Evolutionary conservation across 495 filamentous ascomycete genomes (phyloP).

Genomic region (Cairneyella variabilis): DNA sequence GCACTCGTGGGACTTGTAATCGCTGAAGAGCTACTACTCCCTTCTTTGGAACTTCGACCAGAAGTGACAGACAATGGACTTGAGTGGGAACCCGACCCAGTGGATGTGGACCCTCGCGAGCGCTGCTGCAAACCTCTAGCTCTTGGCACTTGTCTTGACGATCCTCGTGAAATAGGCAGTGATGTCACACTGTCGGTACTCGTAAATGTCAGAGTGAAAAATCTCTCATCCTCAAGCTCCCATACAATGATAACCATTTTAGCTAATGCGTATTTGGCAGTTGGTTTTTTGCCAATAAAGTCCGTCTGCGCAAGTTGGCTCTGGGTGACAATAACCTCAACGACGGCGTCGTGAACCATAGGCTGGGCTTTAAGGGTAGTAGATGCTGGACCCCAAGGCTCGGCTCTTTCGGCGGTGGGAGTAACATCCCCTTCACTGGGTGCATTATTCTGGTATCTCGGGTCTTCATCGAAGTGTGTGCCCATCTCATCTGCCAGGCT

Average conservation of each 20-base stretch:
- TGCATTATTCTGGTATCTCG: background rate
- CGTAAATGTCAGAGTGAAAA: slow-evolving; percentile 65
- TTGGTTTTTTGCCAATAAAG: background rate
- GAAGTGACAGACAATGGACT: slow-evolving; percentile 43
- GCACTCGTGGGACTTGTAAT: slow-evolving; percentile 37
- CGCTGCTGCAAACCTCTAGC: slow-evolving; percentile 20
- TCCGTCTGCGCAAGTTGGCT: slow-evolving; percentile 14
- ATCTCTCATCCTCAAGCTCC: slow-evolving; percentile 53
- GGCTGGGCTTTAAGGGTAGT: slow-evolving; percentile 14
- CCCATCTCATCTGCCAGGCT: slow-evolving; percentile 44
- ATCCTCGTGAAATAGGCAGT: slow-evolving; percentile 17
- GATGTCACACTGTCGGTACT: slow-evolving; percentile 32
- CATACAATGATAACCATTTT: slow-evolving; percentile 68
- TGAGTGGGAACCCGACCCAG: slow-evolving; percentile 31
- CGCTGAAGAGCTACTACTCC: slow-evolving; percentile 34
- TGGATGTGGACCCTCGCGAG: slow-evolving; percentile 12
- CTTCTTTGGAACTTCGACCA: slow-evolving; percentile 23
- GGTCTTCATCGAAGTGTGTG: slow-evolving; percentile 10
- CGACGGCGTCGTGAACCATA: slow-evolving; percentile 42
- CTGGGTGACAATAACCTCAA: slow-evolving; percentile 54
- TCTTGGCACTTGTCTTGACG: slow-evolving; percentile 26
- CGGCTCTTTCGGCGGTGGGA: slow-evolving; percentile 12
- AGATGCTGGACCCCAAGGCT: background rate
- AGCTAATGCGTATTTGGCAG: slow-evolving; percentile 29
- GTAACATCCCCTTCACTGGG: slow-evolving; percentile 9